phyloP scores from a whole-genome alignment of 2,329 filamentous ascomycete genomes.

The Trichoderma sp. region DNA sequence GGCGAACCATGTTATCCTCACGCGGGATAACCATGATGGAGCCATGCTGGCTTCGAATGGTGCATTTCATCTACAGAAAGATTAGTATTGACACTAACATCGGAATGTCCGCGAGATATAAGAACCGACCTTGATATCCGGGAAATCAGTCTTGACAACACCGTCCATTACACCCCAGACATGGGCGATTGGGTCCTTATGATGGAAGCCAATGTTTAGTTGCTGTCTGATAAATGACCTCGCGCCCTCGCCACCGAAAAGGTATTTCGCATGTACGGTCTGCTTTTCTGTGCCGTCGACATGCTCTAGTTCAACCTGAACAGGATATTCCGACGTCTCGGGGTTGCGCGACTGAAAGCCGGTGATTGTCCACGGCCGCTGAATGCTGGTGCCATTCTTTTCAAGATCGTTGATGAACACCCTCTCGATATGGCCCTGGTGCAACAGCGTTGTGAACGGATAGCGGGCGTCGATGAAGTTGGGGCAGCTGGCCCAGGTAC shows the following conservation, averaged over 20 bases:
- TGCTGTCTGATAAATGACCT: constrained; percentile 65
- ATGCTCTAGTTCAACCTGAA: constrained; percentile 75
- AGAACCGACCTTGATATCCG: constrained; percentile 68
- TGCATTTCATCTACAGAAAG: constrained; percentile 42
- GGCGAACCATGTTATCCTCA: constrained; percentile 10
- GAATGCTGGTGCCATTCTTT: constrained; percentile 61
- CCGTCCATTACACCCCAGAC: constrained; percentile 79
- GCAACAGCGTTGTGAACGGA: constrained; percentile 69
- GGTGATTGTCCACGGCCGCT: constrained; percentile 66
- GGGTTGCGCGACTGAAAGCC: constrained; percentile 62
- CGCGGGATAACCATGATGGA: constrained; percentile 13
- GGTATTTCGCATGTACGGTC: constrained; percentile 67
- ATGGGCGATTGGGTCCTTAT: constrained; percentile 69
- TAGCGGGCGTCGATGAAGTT: constrained; percentile 76
- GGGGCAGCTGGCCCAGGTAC: constrained; percentile 85
- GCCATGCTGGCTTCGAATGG: constrained; percentile 30
- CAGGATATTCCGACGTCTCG: constrained; percentile 67
- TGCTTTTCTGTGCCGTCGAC: constrained; percentile 71
- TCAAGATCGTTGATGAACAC: constrained; percentile 68
- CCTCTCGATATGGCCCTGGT: constrained; percentile 71
- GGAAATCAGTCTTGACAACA: constrained; percentile 71
- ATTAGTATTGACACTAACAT: constrained; percentile 44
- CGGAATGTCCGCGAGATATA: no score
- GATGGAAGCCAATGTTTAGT: constrained; percentile 69
- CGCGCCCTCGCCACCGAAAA: constrained; percentile 72